Conservation (phyloP, 306 rosid genomes). For the Sicyos edulis region DNA sequence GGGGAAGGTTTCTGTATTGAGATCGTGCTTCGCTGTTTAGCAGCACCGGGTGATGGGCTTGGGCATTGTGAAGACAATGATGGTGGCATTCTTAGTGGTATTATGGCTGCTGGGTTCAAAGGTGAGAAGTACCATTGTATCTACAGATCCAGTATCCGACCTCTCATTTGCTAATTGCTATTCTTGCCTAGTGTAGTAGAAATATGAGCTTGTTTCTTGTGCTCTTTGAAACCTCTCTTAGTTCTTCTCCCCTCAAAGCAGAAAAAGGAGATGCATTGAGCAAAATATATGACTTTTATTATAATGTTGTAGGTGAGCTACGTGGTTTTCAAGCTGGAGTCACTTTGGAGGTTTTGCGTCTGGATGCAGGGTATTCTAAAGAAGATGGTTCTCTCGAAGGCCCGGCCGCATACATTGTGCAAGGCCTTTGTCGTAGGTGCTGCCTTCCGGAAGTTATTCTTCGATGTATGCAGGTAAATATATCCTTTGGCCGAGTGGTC, state of each 20-base stretch:
- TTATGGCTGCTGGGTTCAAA: conserved; percentile 92
- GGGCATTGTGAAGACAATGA: conserved; percentile 51
- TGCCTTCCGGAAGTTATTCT: conserved; percentile 92
- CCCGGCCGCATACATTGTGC: conserved; percentile 74
- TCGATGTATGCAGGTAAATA: conserved; percentile 83
- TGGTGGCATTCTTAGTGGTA: conserved; percentile 73
- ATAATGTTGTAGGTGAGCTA: conserved; percentile 71
- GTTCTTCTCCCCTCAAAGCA: neutral
- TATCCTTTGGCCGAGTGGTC: neutral
- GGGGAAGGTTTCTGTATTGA: conserved; percentile 69
- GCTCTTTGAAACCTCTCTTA: neutral
- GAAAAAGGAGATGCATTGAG: neutral
- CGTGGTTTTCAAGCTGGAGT: conserved; percentile 88
- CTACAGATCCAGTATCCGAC: neutral
- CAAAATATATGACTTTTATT: conserved; percentile 25
- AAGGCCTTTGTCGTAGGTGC: conserved; percentile 86
- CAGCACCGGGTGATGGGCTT: conserved; percentile 77
- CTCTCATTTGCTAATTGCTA: conserved; percentile 7
- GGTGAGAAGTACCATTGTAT: conserved; percentile 40
- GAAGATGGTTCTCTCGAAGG: conserved; percentile 50
- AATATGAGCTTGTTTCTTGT: neutral
- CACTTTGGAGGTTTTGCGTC: conserved; percentile 76
- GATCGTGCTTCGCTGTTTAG: conserved; percentile 81
- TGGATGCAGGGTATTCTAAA: conserved; percentile 87
- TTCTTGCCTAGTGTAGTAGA: neutral